A percentile compares a stretch with the other conserved stretches of the same genome.
Conservation (phyloP, 1,284 basidiomycete genomes). For the Sporisorium graminicola region DNA sequence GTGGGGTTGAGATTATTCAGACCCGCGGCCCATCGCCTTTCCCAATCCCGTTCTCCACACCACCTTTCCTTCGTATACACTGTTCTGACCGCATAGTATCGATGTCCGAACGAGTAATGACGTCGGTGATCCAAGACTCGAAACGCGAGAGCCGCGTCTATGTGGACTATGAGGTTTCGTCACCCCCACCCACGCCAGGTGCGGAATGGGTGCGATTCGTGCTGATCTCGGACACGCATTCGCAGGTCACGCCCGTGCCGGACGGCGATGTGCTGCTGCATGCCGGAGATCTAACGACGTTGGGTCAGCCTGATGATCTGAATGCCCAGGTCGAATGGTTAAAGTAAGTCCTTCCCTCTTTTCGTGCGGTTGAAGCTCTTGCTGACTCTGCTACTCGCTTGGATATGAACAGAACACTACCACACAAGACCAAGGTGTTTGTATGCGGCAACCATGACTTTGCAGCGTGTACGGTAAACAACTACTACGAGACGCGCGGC, state of each 20-base stretch:
- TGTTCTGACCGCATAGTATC: too few relatives aligned
- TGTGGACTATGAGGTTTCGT: conserved; percentile 22
- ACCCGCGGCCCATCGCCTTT: neutral
- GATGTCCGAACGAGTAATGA: neutral
- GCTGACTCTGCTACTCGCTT: neutral
- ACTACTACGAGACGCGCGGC: conserved; percentile 32
- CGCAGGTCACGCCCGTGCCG: conserved; percentile 31
- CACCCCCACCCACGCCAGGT: conserved; percentile 31
- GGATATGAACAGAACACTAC: conserved; percentile 10
- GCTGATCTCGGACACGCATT: conserved; percentile 51
- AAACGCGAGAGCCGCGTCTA: conserved; percentile 21
- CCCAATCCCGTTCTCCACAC: neutral
- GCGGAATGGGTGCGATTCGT: conserved; percentile 47
- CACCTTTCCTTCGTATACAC: neutral
- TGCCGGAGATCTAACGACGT: conserved; percentile 48
- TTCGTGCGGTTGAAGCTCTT: neutral
- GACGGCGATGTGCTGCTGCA: conserved; percentile 49
- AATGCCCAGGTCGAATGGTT: conserved; percentile 43
- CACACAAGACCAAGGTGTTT: conserved; percentile 43
- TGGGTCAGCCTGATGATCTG: conserved; percentile 32
- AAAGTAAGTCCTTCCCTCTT: conserved; percentile 19
- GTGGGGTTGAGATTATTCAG: too few relatives aligned
- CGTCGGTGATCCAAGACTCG: conserved; percentile 4
- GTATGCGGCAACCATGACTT: conserved; percentile 56
- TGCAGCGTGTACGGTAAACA: conserved; percentile 13